Conservation (phyloP, 116 monocot species). For the Phalaenopsis hybrid region DNA sequence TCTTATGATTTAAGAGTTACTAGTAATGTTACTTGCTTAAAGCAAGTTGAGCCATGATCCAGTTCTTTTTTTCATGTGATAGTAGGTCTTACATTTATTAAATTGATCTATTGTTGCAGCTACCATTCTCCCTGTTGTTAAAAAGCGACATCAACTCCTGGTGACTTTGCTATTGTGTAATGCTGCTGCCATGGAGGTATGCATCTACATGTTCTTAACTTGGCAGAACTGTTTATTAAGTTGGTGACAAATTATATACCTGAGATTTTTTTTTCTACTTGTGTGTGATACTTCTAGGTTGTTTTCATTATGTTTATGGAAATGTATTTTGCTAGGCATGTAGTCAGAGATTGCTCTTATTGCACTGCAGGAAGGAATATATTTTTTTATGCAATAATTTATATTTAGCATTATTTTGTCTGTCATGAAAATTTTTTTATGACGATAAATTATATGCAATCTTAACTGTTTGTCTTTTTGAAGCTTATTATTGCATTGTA, state of each 20-base stretch:
- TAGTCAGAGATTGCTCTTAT: too few relatives aligned
- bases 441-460: not conserved
- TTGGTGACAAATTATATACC: too few relatives aligned
- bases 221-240: not conserved
- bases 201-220: not conserved
- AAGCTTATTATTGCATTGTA: not conserved
- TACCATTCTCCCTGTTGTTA: conserved; percentile 84
- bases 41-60: not conserved
- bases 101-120: conserved; percentile 40
- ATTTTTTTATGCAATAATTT: too few relatives aligned
- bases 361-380: too few relatives aligned
- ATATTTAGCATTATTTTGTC: not conserved
- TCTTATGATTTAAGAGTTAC: not conserved
- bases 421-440: not conserved
- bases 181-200: conserved; percentile 92
- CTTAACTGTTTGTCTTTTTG: not conserved
- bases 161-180: conserved; percentile 93
- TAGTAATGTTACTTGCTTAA: too few relatives aligned
- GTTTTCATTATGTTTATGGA: too few relatives aligned
- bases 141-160: conserved; percentile 94
- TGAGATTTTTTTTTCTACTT: too few relatives aligned
- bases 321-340: too few relatives aligned
- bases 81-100: not conserved
- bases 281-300: too few relatives aligned
- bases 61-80: not conserved